Evolutionary conservation across 345 rosid species (phyloP).

Genomic region (Murraya koenigii): DNA sequence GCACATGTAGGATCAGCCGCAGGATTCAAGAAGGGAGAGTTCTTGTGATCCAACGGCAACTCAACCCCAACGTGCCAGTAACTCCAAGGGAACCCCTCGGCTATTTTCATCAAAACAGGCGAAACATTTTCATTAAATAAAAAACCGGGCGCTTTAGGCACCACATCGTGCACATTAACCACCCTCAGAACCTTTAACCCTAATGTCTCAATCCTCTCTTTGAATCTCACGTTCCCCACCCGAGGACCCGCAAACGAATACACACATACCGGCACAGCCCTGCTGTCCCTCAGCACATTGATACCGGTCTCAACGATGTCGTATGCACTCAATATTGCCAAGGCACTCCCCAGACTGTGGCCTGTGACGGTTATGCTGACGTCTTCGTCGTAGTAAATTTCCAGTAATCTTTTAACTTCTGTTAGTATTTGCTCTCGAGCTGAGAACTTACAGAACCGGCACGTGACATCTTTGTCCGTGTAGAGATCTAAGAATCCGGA

Average conservation of each 20-base stretch:
- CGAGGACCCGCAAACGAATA: slow-evolving; percentile 69
- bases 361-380: slow-evolving; percentile 78
- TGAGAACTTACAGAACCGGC: slow-evolving; percentile 61
- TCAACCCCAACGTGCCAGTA: slow-evolving; percentile 80
- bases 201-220: slow-evolving; percentile 51
- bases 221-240: slow-evolving; percentile 69
- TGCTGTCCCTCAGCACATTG: slow-evolving; percentile 32
- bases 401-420: slow-evolving; percentile 55
- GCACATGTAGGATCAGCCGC: slow-evolving; percentile 46
- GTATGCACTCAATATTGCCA: slow-evolving; percentile 74
- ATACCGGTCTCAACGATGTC: slow-evolving; percentile 67
- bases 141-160: slow-evolving; percentile 71
- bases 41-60: slow-evolving; percentile 55
- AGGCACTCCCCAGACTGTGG: slow-evolving; percentile 79
- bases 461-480: slow-evolving; percentile 57
- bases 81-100: slow-evolving; percentile 67
- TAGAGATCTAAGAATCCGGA: slow-evolving; percentile 80
- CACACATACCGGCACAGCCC: slow-evolving; percentile 50
- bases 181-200: slow-evolving; percentile 80
- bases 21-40: slow-evolving; percentile 67
- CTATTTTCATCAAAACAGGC: slow-evolving; percentile 44
- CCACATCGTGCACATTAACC: slow-evolving; percentile 62
- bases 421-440: slow-evolving; percentile 69
- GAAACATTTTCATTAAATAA: slow-evolving; percentile 58
- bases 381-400: slow-evolving; percentile 42